Evolutionary conservation across 1,139 yeast genomes (phyloP).

Genomic region (Suhomyces panamericanus): DNA sequence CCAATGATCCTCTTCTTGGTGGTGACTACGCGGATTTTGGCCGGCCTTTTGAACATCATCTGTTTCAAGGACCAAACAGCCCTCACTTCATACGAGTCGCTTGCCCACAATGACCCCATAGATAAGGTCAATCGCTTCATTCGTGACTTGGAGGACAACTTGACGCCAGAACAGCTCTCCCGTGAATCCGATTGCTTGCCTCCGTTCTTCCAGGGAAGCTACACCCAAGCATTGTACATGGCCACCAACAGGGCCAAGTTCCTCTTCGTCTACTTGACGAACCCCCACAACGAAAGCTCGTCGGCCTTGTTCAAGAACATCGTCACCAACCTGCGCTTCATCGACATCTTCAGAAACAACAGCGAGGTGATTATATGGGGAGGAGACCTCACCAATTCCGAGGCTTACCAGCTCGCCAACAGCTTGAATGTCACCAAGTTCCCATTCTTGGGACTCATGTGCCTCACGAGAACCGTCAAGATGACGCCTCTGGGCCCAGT

Average conservation of each 20-base stretch:
- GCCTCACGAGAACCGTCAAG: slow-evolving; percentile 52
- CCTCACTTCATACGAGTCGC: slow-evolving; percentile 4
- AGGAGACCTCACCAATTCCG: slow-evolving; percentile 77
- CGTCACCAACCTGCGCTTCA: slow-evolving; percentile 54
- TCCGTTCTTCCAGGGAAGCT: slow-evolving; percentile 69
- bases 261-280: slow-evolving; percentile 71
- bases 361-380: slow-evolving; percentile 70
- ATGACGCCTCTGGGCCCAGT: slow-evolving; percentile 63
- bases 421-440: slow-evolving; percentile 70
- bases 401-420: slow-evolving; percentile 81
- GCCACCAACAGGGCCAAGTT: slow-evolving; percentile 70
- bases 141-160: slow-evolving; percentile 37
- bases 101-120: slow-evolving; percentile 29
- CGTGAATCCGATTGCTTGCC: slow-evolving; percentile 26
- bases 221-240: slow-evolving; percentile 68
- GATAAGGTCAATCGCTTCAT: slow-evolving; percentile 37
- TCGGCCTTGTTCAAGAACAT: slow-evolving; percentile 55
- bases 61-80: slow-evolving; percentile 28
- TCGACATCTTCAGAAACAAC: slow-evolving; percentile 46
- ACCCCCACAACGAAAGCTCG: slow-evolving; percentile 69
- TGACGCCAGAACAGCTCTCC: slow-evolving; percentile 25
- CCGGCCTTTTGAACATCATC: slow-evolving; percentile 27
- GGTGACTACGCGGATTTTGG: slow-evolving; percentile 26
- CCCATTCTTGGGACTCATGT: slow-evolving; percentile 76
- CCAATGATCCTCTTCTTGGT: slow-evolving; percentile 31